phyloP scores from a whole-genome alignment of 2,329 filamentous ascomycete genomes.

The Sporothrix euskadiensis region DNA sequence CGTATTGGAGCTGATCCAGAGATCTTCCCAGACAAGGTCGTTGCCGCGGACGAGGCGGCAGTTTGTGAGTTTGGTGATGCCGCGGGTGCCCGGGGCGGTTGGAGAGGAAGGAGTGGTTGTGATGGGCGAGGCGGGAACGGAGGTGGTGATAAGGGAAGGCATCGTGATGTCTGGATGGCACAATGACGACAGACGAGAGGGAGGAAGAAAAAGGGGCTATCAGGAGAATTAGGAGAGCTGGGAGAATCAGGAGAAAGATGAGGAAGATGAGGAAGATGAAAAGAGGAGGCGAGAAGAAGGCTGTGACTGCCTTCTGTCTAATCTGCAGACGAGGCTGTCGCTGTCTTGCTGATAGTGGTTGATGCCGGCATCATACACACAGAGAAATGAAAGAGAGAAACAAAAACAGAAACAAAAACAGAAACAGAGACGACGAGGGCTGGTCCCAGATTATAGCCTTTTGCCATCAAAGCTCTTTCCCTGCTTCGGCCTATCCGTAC shows the following conservation, averaged over 20 bases:
- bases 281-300: background rate
- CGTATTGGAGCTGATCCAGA: constrained; percentile 82
- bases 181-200: background rate
- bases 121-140: constrained; percentile 37
- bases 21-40: constrained; percentile 69
- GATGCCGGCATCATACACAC: constrained; percentile 27
- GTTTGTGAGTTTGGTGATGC: constrained; percentile 86
- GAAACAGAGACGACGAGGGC: background rate
- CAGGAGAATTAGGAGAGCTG: background rate
- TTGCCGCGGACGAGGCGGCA: constrained; percentile 73
- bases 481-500: background rate
- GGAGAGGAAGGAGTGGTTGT: constrained; percentile 51
- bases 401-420: background rate
- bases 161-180: constrained; percentile 28
- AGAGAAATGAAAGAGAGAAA: constrained; percentile 20
- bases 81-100: constrained; percentile 44
- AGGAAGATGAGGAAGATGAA: background rate
- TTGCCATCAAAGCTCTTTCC: background rate
- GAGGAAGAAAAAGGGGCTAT: background rate
- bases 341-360: constrained; percentile 17
- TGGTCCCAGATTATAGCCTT: constrained; percentile 19
- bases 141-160: constrained; percentile 38
- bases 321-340: constrained; percentile 6
- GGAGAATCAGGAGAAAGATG: background rate
- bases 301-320: background rate